Percentiles rank a stretch among this genome's conserved stretches.
Conservation (phyloP, 352 stramenopile species). For the Globisporangium orthogonon region DNA sequence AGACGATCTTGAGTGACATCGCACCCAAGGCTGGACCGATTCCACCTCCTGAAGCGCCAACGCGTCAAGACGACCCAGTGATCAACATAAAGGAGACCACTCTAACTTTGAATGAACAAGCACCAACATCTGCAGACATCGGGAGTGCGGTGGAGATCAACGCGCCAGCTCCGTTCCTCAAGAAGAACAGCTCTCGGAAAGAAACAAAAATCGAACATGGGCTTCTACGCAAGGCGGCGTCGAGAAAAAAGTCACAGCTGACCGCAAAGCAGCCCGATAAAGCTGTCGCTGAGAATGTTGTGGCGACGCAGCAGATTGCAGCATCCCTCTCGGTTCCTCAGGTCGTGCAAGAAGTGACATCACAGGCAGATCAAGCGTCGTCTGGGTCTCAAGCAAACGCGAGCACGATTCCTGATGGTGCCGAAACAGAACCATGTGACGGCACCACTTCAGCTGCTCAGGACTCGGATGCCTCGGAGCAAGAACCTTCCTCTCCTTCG, state of each 20-base stretch:
- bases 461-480: not conserved
- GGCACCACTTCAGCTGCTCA: not conserved
- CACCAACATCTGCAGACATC: too few species aligned
- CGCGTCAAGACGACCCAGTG: too few species aligned
- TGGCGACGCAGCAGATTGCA: not conserved
- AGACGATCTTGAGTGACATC: too few species aligned
- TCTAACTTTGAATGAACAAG: too few species aligned
- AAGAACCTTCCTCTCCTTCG: not conserved
- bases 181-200: slow-evolving; percentile 7
- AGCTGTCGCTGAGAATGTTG: not conserved
- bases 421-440: not conserved
- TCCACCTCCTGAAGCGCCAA: too few species aligned
- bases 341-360: too few species aligned
- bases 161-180: not conserved
- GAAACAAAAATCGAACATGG: not conserved
- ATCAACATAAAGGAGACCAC: too few species aligned
- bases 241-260: slow-evolving; percentile 5
- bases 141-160: not conserved
- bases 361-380: too few species aligned
- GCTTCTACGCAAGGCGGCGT: not conserved
- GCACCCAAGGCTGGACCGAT: too few species aligned
- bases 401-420: too few species aligned
- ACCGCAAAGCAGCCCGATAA: not conserved
- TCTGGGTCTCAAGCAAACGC: too few species aligned
- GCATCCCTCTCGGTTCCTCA: too few species aligned